Evolutionary conservation across 306 rosid species (phyloP).

Genomic region (Corylus heterophylla): DNA sequence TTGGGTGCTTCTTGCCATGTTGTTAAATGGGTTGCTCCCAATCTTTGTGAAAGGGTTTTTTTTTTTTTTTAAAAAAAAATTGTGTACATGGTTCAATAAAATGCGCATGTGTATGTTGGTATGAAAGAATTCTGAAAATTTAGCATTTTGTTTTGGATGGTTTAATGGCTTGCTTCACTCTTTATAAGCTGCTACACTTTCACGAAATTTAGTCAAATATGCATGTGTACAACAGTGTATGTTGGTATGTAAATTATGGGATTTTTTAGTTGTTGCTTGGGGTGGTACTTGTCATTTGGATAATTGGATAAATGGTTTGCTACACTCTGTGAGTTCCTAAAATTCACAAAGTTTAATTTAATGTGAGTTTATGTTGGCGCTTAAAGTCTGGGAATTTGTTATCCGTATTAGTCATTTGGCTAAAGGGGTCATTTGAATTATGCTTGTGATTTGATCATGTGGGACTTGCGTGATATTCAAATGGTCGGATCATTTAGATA

Average conservation of each 20-base stretch:
- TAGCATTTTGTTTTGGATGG: constrained; percentile 4
- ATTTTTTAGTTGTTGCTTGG: constrained; percentile 7
- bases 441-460: constrained; percentile 8
- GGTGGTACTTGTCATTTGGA: not conserved
- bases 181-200: not conserved
- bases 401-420: not conserved
- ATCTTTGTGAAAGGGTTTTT: not conserved
- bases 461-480: constrained; percentile 12
- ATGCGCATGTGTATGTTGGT: not conserved
- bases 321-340: not conserved
- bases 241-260: not conserved
- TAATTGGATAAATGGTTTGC: constrained; percentile 8
- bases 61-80: not conserved
- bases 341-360: not conserved
- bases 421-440: not conserved
- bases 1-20: constrained; percentile 9
- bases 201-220: not conserved
- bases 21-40: constrained; percentile 15
- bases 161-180: not conserved
- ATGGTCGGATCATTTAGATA: not conserved
- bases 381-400: constrained; percentile 3
- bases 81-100: not conserved
- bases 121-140: not conserved
- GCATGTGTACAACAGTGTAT: not conserved
- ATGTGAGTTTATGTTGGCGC: not conserved